Evolutionary conservation across 2,329 filamentous ascomycete species (phyloP).

Genomic region (Paracamarosporium sp.): DNA sequence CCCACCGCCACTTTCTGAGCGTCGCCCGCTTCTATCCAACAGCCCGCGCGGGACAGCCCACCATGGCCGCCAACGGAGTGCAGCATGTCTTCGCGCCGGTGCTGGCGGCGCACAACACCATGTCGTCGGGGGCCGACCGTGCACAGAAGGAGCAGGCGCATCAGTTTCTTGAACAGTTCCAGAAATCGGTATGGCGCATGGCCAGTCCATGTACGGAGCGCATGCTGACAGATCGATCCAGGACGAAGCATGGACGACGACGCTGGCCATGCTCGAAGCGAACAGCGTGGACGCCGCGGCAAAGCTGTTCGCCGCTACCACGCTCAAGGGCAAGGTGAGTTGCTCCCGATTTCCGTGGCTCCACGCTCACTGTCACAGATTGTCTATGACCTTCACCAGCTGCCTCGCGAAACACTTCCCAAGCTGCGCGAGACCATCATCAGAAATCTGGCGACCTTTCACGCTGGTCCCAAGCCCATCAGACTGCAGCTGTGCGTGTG

Average conservation of each 20-base stretch:
- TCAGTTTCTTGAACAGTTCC: constrained; percentile 89
- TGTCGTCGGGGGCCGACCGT: constrained; percentile 82
- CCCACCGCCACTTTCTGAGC: constrained; percentile 32
- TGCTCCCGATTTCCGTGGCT: background rate
- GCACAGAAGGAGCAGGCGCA: constrained; percentile 89
- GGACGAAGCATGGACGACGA: constrained; percentile 90
- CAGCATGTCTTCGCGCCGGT: constrained; percentile 82
- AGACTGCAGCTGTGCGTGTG: constrained; percentile 94
- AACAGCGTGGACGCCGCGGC: constrained; percentile 77
- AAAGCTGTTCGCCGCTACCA: constrained; percentile 95
- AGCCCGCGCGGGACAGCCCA: constrained; percentile 29
- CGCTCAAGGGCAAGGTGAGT: constrained; percentile 93
- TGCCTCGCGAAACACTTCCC: constrained; percentile 76
- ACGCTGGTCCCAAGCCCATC: constrained; percentile 76
- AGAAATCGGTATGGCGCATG: constrained; percentile 83
- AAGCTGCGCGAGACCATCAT: constrained; percentile 85
- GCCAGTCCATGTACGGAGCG: constrained; percentile 14
- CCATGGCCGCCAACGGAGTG: constrained; percentile 72
- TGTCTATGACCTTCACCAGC: constrained; percentile 91
- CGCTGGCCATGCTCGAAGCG: constrained; percentile 85
- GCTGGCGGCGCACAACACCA: constrained; percentile 85
- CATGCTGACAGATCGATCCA: constrained; percentile 50
- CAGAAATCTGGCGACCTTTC: constrained; percentile 79
- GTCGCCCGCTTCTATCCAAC: constrained; percentile 31
- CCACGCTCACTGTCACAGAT: constrained; percentile 67